Base-by-base conservation (phyloP, 768 basidiomycete species). In the Mycena latifolia region DNA sequence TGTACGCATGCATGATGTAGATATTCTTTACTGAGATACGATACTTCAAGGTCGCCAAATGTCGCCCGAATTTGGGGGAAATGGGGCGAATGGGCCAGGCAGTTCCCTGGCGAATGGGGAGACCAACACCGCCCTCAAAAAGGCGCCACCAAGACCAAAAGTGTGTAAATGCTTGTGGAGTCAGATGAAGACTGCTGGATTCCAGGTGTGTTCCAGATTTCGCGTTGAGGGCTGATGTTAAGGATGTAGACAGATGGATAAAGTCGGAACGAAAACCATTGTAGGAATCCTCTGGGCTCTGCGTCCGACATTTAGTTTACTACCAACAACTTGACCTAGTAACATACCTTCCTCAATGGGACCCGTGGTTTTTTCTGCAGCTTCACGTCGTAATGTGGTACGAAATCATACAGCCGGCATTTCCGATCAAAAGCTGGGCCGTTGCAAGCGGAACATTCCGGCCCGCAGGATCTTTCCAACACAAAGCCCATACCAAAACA, bases 81-180 rank as follows among this genome's bases (percentile, higher is more conserved):
- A 90, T 83, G 1, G 85, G 84, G 28, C 90, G 88, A 46, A 83
- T 81, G 2, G 91, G 90, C 78, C 92, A 95, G 51, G 92, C 89
- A 15, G 82, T 84, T n/a, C 96, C 96, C 73, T 96, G 94, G 11
- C 95, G 89, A 48, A 96, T 92, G 1, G 95, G 95, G 11, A 97
- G 82, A 1, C 93, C 90, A 64, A 94, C 79, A 12, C 84, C 84
- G 55, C 88, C 83, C 72, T 96, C 91, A 72, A 98, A 99, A 5
- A 96, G 81, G 41, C 84, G 82, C 87, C 93, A 96, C 96, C 96
- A 98, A 1, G 91, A 86, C 87, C 92, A 94, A 79, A 99, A 99
- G 76, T 95, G 93, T 2, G 93, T 84, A 71, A 95, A 95, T 3
- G 88, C 83, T 69, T 91, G 90, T 0, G 96, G 94, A 2, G 92